A percentile compares a stretch with the other conserved stretches of the same genome.
Conservation (phyloP, 352 stramenopile species). For the Nothophytophthora sp. region DNA sequence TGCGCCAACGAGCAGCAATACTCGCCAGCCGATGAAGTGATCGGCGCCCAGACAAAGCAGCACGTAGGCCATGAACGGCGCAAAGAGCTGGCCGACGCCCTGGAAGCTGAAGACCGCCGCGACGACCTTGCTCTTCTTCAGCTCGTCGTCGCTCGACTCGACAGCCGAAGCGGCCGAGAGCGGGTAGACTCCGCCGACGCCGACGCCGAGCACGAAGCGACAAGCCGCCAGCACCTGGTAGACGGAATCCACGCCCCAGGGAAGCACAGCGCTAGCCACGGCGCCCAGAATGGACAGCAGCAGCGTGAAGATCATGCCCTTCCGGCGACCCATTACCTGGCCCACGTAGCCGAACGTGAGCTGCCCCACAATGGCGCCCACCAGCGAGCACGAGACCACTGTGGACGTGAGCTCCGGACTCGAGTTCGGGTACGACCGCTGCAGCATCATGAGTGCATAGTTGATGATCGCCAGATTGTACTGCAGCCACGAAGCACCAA, state of each 20-base stretch:
- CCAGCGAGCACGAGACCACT: slow-evolving; percentile 70
- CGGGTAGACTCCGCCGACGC: slow-evolving; percentile 83
- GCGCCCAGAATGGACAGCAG: slow-evolving; percentile 68
- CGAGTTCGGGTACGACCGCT: slow-evolving; percentile 49
- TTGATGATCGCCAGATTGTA: slow-evolving; percentile 85
- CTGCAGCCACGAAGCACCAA: slow-evolving; percentile 16
- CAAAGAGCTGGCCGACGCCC: slow-evolving; percentile 56
- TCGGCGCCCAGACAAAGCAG: slow-evolving; percentile 41
- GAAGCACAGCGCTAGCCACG: slow-evolving; percentile 52
- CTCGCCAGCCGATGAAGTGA: slow-evolving; percentile 42
- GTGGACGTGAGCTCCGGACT: slow-evolving; percentile 58
- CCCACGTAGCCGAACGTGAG: slow-evolving; percentile 83
- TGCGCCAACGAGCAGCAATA: slow-evolving; percentile 54
- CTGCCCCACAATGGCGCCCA: slow-evolving; percentile 79
- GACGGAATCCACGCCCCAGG: slow-evolving; percentile 53
- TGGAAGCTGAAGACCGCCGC: slow-evolving; percentile 73
- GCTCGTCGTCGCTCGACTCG: slow-evolving; percentile 45
- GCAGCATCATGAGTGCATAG: slow-evolving; percentile 62
- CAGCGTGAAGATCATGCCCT: slow-evolving; percentile 80
- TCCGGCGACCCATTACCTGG: slow-evolving; percentile 59
- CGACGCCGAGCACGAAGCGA: slow-evolving; percentile 74
- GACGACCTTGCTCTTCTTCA: slow-evolving; percentile 67
- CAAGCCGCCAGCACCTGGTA: slow-evolving; percentile 68
- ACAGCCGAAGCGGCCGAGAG: slow-evolving; percentile 72
- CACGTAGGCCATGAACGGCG: slow-evolving; percentile 63